Evolutionary conservation across 2,329 filamentous ascomycete genomes (phyloP).

Genomic region (Fusarium anthophilum): DNA sequence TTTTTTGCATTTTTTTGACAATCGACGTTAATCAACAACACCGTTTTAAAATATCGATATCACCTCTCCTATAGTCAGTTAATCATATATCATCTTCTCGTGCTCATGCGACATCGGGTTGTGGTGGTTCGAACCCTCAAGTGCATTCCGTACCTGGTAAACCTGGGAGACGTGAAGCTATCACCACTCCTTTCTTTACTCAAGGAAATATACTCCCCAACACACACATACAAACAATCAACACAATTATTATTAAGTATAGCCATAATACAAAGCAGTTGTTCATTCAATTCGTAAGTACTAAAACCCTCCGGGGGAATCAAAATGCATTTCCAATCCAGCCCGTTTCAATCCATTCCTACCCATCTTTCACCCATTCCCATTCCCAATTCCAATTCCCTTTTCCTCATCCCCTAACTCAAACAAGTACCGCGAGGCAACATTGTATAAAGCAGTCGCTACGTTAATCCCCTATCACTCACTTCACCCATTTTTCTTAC

Average conservation of each 20-base stretch:
- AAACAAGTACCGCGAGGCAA: slow-evolving; percentile 60
- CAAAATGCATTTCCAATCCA: slow-evolving; percentile 27
- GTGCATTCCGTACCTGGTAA: no score
- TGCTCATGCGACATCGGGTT: not conserved
- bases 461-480: slow-evolving; percentile 19
- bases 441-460: slow-evolving; percentile 51
- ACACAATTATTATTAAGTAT: not conserved
- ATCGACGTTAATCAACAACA: fast-evolving
- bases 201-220: no score
- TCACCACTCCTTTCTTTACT: not conserved
- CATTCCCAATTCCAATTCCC: not conserved
- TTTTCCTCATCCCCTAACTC: slow-evolving; percentile 30
- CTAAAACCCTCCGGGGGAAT: slow-evolving; percentile 37
- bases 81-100: not conserved
- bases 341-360: not conserved
- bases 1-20: slow-evolving; percentile 43
- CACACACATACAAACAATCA: not conserved
- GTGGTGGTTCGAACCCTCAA: slow-evolving; percentile 6
- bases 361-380: not conserved
- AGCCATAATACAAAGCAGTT: not conserved
- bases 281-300: slow-evolving; percentile 37
- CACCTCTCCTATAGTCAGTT: not conserved
- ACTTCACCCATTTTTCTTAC: slow-evolving; percentile 29
- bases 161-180: not conserved
- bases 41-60: not conserved